These are phyloP conservation scores for Penicillium desertorum DNA, from an alignment of 495 filamentous ascomycete genomes.

Conservation along the genomic window DNA sequence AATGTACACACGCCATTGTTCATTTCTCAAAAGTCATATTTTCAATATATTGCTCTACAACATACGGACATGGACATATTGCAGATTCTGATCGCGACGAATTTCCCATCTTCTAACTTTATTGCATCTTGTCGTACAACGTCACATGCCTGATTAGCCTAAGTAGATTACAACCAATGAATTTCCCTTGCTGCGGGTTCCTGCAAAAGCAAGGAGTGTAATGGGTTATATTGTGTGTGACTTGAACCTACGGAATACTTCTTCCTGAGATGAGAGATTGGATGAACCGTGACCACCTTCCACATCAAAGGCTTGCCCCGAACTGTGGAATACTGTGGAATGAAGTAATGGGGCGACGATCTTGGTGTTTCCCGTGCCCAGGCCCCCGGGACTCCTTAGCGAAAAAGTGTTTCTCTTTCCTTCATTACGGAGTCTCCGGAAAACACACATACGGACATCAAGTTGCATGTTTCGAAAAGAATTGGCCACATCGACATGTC, in stretches of 20 bases:
- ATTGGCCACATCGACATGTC: slow-evolving; percentile 2
- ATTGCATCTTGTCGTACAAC: not conserved
- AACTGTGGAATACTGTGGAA: slow-evolving; percentile 13
- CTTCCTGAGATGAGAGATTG: not conserved
- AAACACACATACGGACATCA: not conserved
- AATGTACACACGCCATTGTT: not conserved
- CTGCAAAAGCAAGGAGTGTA: slow-evolving; percentile 1
- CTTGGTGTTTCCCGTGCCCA: slow-evolving; percentile 24
- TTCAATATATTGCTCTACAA: slow-evolving; percentile 4
- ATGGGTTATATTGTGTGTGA: not conserved
- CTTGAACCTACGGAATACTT: not conserved
- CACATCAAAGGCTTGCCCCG: slow-evolving; percentile 1
- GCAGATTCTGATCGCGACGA: slow-evolving; percentile 3
- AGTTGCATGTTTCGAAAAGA: slow-evolving; percentile 3
- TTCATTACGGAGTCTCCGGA: slow-evolving; percentile 2
- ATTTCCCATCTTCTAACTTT: not conserved
- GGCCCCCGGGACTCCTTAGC: slow-evolving; percentile 16
- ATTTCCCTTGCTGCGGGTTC: not conserved
- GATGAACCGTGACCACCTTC: not conserved
- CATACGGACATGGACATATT: not conserved
- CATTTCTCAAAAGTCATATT: not conserved
- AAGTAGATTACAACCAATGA: not conserved
- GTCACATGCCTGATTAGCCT: not conserved
- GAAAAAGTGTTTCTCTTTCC: not conserved
- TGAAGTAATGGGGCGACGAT: slow-evolving; percentile 17